Base-by-base conservation (phyloP, 2,329 filamentous ascomycete species). In the Apiospora phragmitis region DNA sequence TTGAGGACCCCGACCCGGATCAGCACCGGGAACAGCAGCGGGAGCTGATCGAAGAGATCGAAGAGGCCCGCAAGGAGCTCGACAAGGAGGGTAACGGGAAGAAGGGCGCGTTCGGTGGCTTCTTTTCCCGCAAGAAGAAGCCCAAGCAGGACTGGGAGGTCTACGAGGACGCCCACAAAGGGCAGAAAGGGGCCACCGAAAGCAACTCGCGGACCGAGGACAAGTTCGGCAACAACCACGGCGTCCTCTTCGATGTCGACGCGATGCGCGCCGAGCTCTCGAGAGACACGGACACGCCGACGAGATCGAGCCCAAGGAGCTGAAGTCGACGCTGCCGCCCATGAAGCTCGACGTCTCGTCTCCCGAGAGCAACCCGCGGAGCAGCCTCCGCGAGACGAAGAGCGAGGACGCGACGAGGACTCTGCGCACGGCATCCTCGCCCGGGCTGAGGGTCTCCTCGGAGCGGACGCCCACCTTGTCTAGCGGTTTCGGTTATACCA, bases 1-100 rank as follows among this genome's bases (percentile, higher is more conserved):
- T 99, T 72, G 96, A 98, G 79, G 96, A 99, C 75, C 94, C 96
- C 0, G 96, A 99, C 77, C 96, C 96, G 0, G 96, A 98, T 0
- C 95, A 97, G 75, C 95, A 98, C 81, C 88, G 90, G 68, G 88
- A 94, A 79, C 88, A 95, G 66, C 96, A 99, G 81, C 89, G 94
- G 70, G 95, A 98, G 81, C 88, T 99, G 55, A 97, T 99, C 79
- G 94, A 93, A 76, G 96, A 99, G 82, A 97, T 99, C 68, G 95
- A 98, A 79, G 95, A 97, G 81, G 96, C 96, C 8, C 90, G 96
- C 47, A 94, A 92, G 78, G 91, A 96, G 77, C 87, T 97, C 4
- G 94, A 97, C 77, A 91, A 90, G 78, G 68, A 96, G 76, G 91
- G 91, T 24, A 90, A 91, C 77, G 85, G 84, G 74, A 87, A 87